phyloP scores from a whole-genome alignment of 805 yeast species.

The Barnettozyma wickerhamii region DNA sequence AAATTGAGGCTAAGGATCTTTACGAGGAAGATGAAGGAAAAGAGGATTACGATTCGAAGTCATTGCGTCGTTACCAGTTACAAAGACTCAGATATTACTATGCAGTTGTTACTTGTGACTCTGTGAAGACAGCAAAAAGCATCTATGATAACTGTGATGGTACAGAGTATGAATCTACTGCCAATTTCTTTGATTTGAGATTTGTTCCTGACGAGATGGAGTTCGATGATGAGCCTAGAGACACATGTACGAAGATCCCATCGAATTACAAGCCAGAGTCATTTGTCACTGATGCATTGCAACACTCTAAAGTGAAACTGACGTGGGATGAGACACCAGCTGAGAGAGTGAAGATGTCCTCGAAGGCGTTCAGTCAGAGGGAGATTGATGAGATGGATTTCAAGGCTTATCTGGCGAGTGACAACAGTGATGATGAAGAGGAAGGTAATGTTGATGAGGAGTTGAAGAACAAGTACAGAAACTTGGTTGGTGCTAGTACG shows the following conservation, averaged over 20 bases:
- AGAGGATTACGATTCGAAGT: conserved; percentile 78
- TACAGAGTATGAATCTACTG: conserved; percentile 92
- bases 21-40: conserved; percentile 80
- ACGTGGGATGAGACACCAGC: conserved; percentile 99
- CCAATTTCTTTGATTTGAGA: conserved; percentile 88
- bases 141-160: conserved; percentile 91
- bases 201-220: conserved; percentile 92
- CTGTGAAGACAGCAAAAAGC: conserved; percentile 59
- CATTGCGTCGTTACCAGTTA: conserved; percentile 83
- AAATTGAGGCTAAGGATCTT: conserved; percentile 62
- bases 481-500: conserved; percentile 43
- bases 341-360: conserved; percentile 72
- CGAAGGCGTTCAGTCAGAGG: conserved; percentile 79
- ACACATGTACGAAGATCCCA: conserved; percentile 69
- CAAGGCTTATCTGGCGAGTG: conserved; percentile 86
- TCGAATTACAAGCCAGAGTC: conserved; percentile 69
- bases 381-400: conserved; percentile 90
- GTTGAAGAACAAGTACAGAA: conserved; percentile 56
- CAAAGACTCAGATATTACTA: conserved; percentile 91
- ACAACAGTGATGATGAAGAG: conserved; percentile 53
- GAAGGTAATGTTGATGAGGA: conserved; percentile 23
- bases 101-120: conserved; percentile 84
- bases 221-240: conserved; percentile 75
- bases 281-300: conserved; percentile 92
- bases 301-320: conserved; percentile 91